Evolutionary conservation across 805 yeast species (phyloP).

Genomic region (Ogataea neopini): DNA sequence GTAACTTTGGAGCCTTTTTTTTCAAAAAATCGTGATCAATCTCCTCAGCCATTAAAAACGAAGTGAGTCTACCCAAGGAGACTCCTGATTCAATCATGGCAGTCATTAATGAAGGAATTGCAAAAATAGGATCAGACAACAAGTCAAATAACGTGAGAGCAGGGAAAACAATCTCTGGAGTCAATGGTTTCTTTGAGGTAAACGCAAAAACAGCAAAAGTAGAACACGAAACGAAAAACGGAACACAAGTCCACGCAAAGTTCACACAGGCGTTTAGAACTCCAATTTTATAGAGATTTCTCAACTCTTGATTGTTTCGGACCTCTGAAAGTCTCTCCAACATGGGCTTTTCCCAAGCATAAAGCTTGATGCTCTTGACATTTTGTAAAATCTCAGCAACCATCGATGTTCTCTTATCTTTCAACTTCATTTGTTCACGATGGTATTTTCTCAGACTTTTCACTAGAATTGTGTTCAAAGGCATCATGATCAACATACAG

Average conservation of each 20-base stretch:
- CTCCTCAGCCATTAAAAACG: conserved; percentile 47
- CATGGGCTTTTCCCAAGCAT: conserved; percentile 73
- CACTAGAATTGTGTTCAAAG: conserved; percentile 53
- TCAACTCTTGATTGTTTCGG: conserved; percentile 60
- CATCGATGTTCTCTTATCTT: conserved; percentile 58
- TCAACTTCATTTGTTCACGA: conserved; percentile 59
- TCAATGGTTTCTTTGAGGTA: conserved; percentile 48
- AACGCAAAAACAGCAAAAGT: conserved; percentile 57
- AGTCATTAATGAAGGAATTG: conserved; percentile 58
- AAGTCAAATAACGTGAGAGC: conserved; percentile 61
- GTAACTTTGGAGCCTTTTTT: conserved; percentile 23
- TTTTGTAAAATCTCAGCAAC: conserved; percentile 61
- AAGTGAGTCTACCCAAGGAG: conserved; percentile 53
- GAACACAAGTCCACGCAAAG: conserved; percentile 65
- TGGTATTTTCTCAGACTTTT: conserved; percentile 45
- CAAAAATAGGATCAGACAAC: conserved; percentile 57
- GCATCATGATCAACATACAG: conserved; percentile 56
- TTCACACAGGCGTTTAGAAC: conserved; percentile 45
- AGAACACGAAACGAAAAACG: conserved; percentile 62
- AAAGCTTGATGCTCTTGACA: conserved; percentile 64
- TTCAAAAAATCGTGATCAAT: conserved; percentile 39
- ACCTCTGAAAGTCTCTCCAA: conserved; percentile 48
- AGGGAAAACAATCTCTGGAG: conserved; percentile 71
- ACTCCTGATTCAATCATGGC: conserved; percentile 60
- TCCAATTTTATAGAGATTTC: conserved; percentile 51